Evolutionary conservation across 1,284 basidiomycete species (phyloP), one percentile per base, ranked within the genome.

Genomic region (Fomitopsis pinicola): DNA sequence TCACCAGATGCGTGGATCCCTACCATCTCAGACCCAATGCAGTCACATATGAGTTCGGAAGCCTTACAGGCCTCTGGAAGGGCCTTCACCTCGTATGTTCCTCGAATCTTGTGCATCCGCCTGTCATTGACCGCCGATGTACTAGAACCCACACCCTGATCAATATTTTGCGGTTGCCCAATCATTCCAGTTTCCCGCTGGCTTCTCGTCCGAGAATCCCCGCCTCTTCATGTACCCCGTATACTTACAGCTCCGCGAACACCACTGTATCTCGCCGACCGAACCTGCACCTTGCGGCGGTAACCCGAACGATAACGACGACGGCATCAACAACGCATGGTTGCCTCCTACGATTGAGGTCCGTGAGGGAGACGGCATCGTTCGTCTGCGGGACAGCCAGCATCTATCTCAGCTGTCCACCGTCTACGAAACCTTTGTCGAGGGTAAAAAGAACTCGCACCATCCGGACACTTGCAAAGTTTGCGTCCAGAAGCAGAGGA

Each of bases 31-130:
- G 75, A n/a, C 76, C 75, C 6, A 77, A 78, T 55, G 78, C 80
- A 14, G 67, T 68, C 1, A 75, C 81, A 17, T 87, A 84, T 68
- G 76, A 76, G 5, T 79, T 75, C 2, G 84, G 85, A 3, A 70
- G 73, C 6, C 70, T 88, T 59, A 72, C 72, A n/a, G 86, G 87
- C 0, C 73, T 84, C 7, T 89, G 86, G 86, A 76, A 79, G 46
- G 87, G 87, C 2, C 74, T 82, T 8, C 78, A 85, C 72, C 69
- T 86, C 36, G 84, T 87, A 58, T 59, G 83, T 77, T 36, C 33
- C 53, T 38, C 40, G 28, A 38, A 40, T 38, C 26, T 36, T 33
- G 33, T 30, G 8, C 36, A 14, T 40, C 6, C 33, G 14, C 15
- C n/a, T 5, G 28, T 44, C 53, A 22, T n/a, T 42, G 36, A 53